Conservation (phyloP, 2,329 filamentous ascomycete species). For the Calonectria pseudoturangicola region DNA sequence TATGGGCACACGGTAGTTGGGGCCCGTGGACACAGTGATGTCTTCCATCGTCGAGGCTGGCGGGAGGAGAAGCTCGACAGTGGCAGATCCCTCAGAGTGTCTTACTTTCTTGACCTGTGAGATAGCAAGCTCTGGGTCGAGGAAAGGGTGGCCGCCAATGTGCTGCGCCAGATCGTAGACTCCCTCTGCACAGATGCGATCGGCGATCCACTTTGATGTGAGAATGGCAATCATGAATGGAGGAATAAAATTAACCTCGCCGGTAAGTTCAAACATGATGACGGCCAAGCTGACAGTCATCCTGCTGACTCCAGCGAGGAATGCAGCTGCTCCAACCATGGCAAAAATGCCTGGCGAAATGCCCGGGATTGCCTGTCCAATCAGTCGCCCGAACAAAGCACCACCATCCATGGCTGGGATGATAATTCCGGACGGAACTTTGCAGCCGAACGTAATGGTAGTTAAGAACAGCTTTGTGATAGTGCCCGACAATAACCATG, state of each 20-base stretch:
- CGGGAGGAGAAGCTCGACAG: slow-evolving; percentile 24
- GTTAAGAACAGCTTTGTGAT: slow-evolving; percentile 42
- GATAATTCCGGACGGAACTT: slow-evolving; percentile 46
- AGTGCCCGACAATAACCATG: slow-evolving; percentile 40
- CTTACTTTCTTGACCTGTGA: slow-evolving; percentile 21
- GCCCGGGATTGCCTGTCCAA: slow-evolving; percentile 34
- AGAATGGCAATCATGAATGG: slow-evolving; percentile 42
- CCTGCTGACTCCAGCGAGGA: slow-evolving; percentile 44
- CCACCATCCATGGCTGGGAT: slow-evolving; percentile 43
- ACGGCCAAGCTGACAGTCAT: slow-evolving; percentile 47
- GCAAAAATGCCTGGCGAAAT: slow-evolving; percentile 46
- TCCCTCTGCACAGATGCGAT: slow-evolving; percentile 42
- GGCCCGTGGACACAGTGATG: not conserved
- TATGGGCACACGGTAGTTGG: not conserved
- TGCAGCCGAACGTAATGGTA: slow-evolving; percentile 45
- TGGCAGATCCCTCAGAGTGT: slow-evolving; percentile 32
- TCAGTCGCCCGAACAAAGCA: slow-evolving; percentile 40
- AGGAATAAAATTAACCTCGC: slow-evolving; percentile 46
- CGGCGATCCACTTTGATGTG: slow-evolving; percentile 45
- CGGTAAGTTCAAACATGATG: slow-evolving; percentile 44
- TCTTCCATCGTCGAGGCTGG: not conserved
- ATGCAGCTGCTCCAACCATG: slow-evolving; percentile 45
- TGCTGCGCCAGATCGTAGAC: slow-evolving; percentile 47
- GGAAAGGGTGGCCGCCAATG: slow-evolving; percentile 42
- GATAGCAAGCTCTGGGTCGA: slow-evolving; percentile 37